Base-by-base conservation (phyloP, 176 grass and related monocot genomes). In the Triticum timopheevii region DNA sequence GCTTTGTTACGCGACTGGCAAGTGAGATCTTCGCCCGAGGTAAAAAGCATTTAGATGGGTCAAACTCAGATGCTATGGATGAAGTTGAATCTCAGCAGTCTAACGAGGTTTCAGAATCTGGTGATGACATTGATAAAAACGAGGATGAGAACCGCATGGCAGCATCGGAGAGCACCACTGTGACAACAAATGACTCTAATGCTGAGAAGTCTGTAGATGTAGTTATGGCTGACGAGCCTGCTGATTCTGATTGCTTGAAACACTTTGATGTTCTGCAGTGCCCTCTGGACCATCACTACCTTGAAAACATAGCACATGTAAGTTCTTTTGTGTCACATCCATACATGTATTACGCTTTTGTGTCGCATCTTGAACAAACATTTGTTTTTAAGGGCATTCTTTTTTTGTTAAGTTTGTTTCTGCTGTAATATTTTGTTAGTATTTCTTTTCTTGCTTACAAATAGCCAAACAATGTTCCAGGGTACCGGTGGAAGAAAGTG, bases 211-310 rank as follows among this genome's bases (percentile, higher is more conserved):
- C 72, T 27, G 16, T 44, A 74, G 89, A 89, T 78, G 89, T 86
- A 7, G 79, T 61, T 73, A 78, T 82, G 64, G 38, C 47, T 79
- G 88, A 89, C 6, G 65, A n/a, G 78, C 70, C n/a, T 87, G 84
- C 54, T 74, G 88, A 90, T 87, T 58, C 69, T 49, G 80, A 89
- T 84, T 80, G 63, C 50, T 96, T 94, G 80, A 99, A 94, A 72
- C 97, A 96, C 80, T 99, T 99, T 81, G 97, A 99, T 90, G 78
- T 96, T 87, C 58, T 86, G 73, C 88, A 93, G 79, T 94, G 92
- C 83, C 90, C 94, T 42, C 69, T 52, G 13, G 97, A 99, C 40
- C 94, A 99, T 87, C 94, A 94, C 90, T 99, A 88, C 80, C 79
- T 94, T 76, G 87, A 81, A 83, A 91, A 88, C 72, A 92, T 66